Conservation (phyloP, 345 rosid genomes). For the Aegle marmelos region DNA sequence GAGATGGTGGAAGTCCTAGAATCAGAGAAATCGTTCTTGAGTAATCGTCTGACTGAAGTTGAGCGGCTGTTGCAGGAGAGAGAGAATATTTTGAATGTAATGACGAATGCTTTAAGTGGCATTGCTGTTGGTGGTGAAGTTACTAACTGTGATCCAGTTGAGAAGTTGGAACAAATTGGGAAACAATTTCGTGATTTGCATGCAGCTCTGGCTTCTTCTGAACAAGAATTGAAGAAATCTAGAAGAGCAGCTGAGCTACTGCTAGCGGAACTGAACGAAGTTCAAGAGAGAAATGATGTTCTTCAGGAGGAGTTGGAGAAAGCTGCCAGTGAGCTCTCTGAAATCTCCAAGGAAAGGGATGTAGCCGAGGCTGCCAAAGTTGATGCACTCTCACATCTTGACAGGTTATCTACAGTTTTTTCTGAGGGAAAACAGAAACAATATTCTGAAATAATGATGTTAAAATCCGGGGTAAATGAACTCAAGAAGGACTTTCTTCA, state of each 20-base stretch:
- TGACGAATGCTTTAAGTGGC: slow-evolving; percentile 44
- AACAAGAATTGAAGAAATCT: slow-evolving; percentile 75
- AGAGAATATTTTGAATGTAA: slow-evolving; percentile 42
- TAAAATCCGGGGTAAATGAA: slow-evolving; percentile 44
- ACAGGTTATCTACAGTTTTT: slow-evolving; percentile 39
- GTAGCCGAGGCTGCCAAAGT: slow-evolving; percentile 55
- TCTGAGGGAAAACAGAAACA: slow-evolving; percentile 53
- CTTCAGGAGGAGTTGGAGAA: slow-evolving; percentile 77
- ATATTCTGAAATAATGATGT: slow-evolving; percentile 38
- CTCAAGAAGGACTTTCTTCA: slow-evolving; percentile 48
- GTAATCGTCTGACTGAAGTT: slow-evolving; percentile 55
- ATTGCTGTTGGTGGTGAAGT: slow-evolving; percentile 61
- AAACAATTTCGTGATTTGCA: slow-evolving; percentile 52
- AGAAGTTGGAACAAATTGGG: slow-evolving; percentile 56
- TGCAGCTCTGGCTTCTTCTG: slow-evolving; percentile 49
- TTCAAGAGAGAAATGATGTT: slow-evolving; percentile 85
- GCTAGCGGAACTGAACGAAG: slow-evolving; percentile 88
- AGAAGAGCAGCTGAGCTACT: slow-evolving; percentile 86
- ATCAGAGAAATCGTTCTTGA: slow-evolving; percentile 57
- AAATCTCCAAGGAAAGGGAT: slow-evolving; percentile 52
- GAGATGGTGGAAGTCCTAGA: slow-evolving; percentile 53
- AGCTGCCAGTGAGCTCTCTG: slow-evolving; percentile 41
- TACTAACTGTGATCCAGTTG: slow-evolving; percentile 47
- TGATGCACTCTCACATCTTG: slow-evolving; percentile 54
- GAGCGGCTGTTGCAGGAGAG: slow-evolving; percentile 59